These are phyloP conservation scores for Apiotrichum mycotoxinovorans DNA, from an alignment of 1,284 basidiomycete genomes.

Conservation along the genomic window DNA sequence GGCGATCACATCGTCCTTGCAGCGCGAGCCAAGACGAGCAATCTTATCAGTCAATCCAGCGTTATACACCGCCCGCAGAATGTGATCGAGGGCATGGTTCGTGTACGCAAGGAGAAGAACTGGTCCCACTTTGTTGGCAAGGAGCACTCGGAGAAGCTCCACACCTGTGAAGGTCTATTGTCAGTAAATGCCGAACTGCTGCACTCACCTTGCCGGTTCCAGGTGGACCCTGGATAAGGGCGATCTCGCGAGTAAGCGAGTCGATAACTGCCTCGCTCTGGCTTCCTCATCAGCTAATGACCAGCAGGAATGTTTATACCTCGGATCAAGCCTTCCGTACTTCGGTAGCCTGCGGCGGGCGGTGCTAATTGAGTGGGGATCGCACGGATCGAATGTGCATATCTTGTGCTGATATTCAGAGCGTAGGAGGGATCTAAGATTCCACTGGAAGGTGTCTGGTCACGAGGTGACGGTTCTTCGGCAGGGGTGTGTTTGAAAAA, in stretches of 20 bases:
- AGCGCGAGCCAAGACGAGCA: constrained; percentile 62
- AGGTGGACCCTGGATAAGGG: constrained; percentile 69
- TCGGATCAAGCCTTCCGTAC: constrained; percentile 36
- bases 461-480: constrained; percentile 29
- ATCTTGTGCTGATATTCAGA: constrained; percentile 10
- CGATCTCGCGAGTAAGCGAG: constrained; percentile 59
- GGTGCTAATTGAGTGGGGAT: constrained; percentile 48
- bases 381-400: constrained; percentile 46
- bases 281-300: constrained; percentile 46
- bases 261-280: constrained; percentile 66
- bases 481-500: background rate
- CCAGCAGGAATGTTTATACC: background rate
- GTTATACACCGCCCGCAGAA: constrained; percentile 61
- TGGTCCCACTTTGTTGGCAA: constrained; percentile 55
- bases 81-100: constrained; percentile 70
- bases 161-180: constrained; percentile 62
- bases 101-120: constrained; percentile 69
- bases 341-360: constrained; percentile 39
- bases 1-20: constrained; percentile 59
- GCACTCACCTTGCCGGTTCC: constrained; percentile 65
- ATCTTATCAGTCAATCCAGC: constrained; percentile 60
- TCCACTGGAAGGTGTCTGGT: constrained; percentile 55
- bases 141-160: constrained; percentile 62
- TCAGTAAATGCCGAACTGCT: background rate
- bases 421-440: constrained; percentile 54